Evolutionary conservation across 2,329 filamentous ascomycete species (phyloP).

Genomic region (Chrysosporium keratinophilum): DNA sequence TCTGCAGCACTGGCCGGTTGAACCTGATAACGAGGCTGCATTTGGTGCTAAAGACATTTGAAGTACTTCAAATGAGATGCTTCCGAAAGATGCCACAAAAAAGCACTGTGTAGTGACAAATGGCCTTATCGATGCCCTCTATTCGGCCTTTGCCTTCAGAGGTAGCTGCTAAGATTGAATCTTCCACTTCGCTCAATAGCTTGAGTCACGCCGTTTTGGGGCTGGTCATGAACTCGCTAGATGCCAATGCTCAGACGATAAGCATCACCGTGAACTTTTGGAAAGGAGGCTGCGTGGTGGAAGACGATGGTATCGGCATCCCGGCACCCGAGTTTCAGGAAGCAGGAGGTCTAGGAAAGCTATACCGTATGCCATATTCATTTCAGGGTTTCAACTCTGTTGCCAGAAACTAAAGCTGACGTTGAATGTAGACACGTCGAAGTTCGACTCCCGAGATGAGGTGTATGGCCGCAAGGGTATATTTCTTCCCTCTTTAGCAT

Average conservation of each 20-base stretch:
- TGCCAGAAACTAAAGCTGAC: conserved; percentile 8
- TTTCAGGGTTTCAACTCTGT: conserved; percentile 1
- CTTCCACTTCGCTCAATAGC: conserved; percentile 67
- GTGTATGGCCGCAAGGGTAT: conserved; percentile 59
- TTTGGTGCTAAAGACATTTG: neutral
- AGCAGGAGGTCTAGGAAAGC: conserved; percentile 59
- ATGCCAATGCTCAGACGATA: conserved; percentile 61
- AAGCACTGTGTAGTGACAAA: neutral
- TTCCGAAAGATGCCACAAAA: neutral
- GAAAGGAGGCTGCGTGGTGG: conserved; percentile 65
- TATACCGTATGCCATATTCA: conserved; percentile 51
- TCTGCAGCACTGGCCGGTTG: neutral
- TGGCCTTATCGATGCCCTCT: neutral
- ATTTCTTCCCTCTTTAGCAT: conserved; percentile 67
- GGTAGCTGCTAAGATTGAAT: conserved; percentile 69
- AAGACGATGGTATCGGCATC: conserved; percentile 80
- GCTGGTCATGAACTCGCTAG: conserved; percentile 72
- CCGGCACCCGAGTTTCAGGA: conserved; percentile 59
- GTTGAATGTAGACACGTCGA: conserved; percentile 61
- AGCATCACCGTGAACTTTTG: conserved; percentile 62
- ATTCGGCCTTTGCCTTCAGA: conserved; percentile 51
- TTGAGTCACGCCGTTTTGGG: conserved; percentile 61
- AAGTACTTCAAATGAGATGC: neutral
- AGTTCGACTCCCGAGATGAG: conserved; percentile 39
- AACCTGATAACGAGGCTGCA: neutral